phyloP scores from a whole-genome alignment of 2,329 filamentous ascomycete species.

The Fusarium sp. region DNA sequence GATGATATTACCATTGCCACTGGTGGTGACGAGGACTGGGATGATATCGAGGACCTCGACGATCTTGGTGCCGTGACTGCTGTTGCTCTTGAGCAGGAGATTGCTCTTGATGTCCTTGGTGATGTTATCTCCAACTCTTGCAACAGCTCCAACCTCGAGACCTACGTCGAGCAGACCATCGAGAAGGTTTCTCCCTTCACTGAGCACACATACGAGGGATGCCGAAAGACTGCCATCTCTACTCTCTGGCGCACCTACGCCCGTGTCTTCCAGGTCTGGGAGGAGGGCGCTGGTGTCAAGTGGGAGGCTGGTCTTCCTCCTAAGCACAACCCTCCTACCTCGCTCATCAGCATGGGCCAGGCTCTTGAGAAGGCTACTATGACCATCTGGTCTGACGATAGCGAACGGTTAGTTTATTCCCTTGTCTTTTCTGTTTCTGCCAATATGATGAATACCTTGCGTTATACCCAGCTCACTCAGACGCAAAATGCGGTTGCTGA shows the following conservation, averaged over 20 bases:
- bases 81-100: constrained; percentile 95
- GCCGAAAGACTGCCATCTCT: constrained; percentile 90
- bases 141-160: constrained; percentile 76
- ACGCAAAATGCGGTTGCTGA: constrained; percentile 90
- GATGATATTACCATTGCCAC: constrained; percentile 68
- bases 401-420: constrained; percentile 82
- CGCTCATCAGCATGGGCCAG: constrained; percentile 86
- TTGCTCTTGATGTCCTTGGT: constrained; percentile 93
- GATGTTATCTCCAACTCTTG: constrained; percentile 92
- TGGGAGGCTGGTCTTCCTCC: constrained; percentile 91
- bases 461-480: constrained; percentile 99
- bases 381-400: constrained; percentile 88
- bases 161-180: constrained; percentile 90
- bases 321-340: constrained; percentile 80
- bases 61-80: constrained; percentile 89
- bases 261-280: constrained; percentile 88
- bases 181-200: constrained; percentile 83
- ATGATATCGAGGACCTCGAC: constrained; percentile 80
- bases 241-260: constrained; percentile 95
- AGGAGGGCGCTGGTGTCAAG: constrained; percentile 79
- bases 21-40: constrained; percentile 66
- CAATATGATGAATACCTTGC: constrained; percentile 85
- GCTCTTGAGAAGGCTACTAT: constrained; percentile 88
- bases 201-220: constrained; percentile 92
- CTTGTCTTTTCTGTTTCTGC: constrained; percentile 40